Evolutionary conservation across 495 filamentous ascomycete species (phyloP).

Genomic region (Amphirosellinia nigrospora): DNA sequence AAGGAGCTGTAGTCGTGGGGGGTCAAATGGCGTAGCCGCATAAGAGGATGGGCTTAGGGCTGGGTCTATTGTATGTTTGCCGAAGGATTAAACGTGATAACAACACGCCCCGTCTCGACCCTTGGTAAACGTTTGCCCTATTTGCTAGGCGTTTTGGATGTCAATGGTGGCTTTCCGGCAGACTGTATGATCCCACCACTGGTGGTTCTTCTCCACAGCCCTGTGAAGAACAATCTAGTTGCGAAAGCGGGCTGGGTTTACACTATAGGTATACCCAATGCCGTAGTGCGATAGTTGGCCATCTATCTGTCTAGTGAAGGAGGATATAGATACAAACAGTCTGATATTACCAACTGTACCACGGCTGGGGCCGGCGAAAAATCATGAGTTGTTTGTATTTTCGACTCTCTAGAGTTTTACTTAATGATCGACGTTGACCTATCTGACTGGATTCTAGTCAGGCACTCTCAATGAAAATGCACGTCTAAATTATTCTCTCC

Average conservation of each 20-base stretch:
- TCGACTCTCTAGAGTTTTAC: not conserved
- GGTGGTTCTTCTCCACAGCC: not conserved
- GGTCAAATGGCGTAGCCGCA: not conserved
- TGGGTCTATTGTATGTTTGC: not conserved
- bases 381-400: not conserved
- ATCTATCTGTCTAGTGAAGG: not conserved
- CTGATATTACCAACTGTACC: not conserved
- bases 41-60: not conserved
- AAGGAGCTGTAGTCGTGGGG: not conserved
- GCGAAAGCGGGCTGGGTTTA: not conserved
- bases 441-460: not conserved
- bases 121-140: not conserved
- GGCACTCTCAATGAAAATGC: not conserved
- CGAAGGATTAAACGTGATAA: not conserved
- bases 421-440: not conserved
- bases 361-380: not conserved
- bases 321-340: not conserved
- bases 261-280: not conserved
- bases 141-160: not conserved
- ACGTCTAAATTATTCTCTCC: not conserved
- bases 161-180: not conserved
- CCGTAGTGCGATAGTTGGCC: not conserved
- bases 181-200: not conserved
- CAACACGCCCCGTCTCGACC: not conserved
- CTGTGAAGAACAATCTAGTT: not conserved